Evolutionary conservation across 2,329 filamentous ascomycete genomes (phyloP), one percentile per base, ranked within the genome.

Genomic region (Claviceps maximensis): DNA sequence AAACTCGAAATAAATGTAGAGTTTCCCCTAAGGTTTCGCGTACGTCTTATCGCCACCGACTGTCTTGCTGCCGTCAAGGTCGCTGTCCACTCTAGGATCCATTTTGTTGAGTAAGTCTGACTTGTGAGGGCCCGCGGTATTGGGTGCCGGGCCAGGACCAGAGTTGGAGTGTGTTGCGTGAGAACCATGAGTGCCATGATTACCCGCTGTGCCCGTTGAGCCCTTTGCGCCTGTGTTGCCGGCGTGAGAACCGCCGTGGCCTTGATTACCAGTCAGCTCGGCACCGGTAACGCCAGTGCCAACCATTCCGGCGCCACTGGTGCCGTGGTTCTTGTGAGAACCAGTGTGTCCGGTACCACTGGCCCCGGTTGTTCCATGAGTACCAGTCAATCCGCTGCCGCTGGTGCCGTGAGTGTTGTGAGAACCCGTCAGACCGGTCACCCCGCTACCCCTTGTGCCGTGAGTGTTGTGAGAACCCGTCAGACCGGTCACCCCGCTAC

Each of bases 51-150:
- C 71, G 48, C 75, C 71, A 33, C 78, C 79, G 6, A 75, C 21
- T 0, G 79, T 81, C 67, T 73, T 73, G 62, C 69, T 74, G 47
- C 74, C 73, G 62, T 81, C 77, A 2, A 75, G 71, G 58, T 81
- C 69, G 12, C 72, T 75, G 64, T 81, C 78, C 47, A 82, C 75
- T 27, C 74, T 68, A 3, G 77, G 77, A 53, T 80, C 77, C 2
- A 69, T 40, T 69, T 79, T 80, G 71, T 82, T 81, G 58, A 73
- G 3, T 40, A 74, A 54, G 59, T 80, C 74, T 36, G 65, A 71
- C 65, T 74, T 74, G 68, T 82, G 78, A 45, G 67, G 67, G 8
- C 67, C 67, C 19, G 67, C 64, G 1, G 67, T 68, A 58, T 63
- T 62, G 53, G 63, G 58, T 6, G 66, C 64, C n/a, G 65, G 63